Percentiles rank a stretch among this genome's conserved stretches.
phyloP scores from a whole-genome alignment of 192 early-diverging fungal genomes.

The Coemansia sp. region DNA sequence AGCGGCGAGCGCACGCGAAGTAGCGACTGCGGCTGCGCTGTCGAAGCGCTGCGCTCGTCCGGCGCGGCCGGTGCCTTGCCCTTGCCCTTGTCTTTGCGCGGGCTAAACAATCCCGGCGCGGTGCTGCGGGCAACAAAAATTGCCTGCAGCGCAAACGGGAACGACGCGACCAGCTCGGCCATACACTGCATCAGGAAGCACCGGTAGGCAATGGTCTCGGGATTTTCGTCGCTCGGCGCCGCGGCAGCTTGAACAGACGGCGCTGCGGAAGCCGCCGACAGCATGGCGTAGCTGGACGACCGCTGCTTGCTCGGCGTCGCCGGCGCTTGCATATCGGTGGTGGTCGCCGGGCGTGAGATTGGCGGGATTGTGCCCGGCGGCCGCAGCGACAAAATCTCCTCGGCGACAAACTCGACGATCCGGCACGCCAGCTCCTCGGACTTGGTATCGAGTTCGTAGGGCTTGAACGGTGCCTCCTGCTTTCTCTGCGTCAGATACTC shows the following conservation, averaged over 20 bases:
- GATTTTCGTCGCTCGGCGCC: conserved; percentile 21
- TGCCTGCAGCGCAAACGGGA: conserved; percentile 54
- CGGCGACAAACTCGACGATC: conserved; percentile 40
- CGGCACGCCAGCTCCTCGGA: conserved; percentile 42
- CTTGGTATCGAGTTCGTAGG: conserved; percentile 40
- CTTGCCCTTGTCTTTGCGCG: conserved; percentile 41
- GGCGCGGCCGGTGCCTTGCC: conserved; percentile 7
- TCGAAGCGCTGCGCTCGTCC: conserved; percentile 4
- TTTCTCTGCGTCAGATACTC: conserved; percentile 34
- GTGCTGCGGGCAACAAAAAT: conserved; percentile 36
- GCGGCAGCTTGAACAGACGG: neutral
- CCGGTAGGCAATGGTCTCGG: conserved; percentile 53
- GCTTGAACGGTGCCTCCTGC: conserved; percentile 20
- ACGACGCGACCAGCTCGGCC: conserved; percentile 83
- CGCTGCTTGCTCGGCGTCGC: conserved; percentile 25
- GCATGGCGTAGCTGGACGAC: conserved; percentile 9
- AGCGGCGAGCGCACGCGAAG: conserved; percentile 42
- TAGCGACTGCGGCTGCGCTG: conserved; percentile 6
- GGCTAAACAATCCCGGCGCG: conserved; percentile 18
- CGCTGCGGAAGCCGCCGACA: conserved; percentile 1
- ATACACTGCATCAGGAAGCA: conserved; percentile 83
- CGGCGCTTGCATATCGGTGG: conserved; percentile 2
- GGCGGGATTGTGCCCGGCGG: conserved; percentile 7
- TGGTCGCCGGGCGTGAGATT: conserved; percentile 9
- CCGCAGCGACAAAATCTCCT: conserved; percentile 42